Base-by-base conservation (phyloP, 352 stramenopile genomes). In the Phytophthora sojae region DNA sequence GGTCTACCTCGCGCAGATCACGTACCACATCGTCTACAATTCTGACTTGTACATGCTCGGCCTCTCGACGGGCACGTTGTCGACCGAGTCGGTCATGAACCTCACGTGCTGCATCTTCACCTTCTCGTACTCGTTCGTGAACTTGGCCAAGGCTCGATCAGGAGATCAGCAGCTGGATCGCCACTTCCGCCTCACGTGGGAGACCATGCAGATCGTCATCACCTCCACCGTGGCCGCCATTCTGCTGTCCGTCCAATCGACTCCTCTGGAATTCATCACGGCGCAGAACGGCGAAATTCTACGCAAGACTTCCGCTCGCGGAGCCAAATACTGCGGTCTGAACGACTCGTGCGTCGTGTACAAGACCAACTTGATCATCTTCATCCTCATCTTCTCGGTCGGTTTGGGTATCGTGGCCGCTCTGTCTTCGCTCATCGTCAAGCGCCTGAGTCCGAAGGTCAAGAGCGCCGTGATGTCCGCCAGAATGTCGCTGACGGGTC, bases 311-410 rank as follows among this genome's bases (percentile, higher is more conserved):
- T 69, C 65, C 0, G 47, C 55, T 30, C 37, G 49, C 3, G 66
- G 71, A 47, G 61, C 57, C 14, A 65, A 71, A 47, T 67, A 72
- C 57, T 78, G 67, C 47, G 57, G 69, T 0, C 61, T 78, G 17
- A 78, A 67, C 26, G 71, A 78, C 67, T 78, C 71, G 32, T 78
- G 71, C 42, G 54, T 78, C 42, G 66, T 78, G 15, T 78, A 65
- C 61, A 72, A 73, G 14, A 61, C 57, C 60, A 78, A 78, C 53
- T 49, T 77, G 32, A 69, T 64, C 1, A 50, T 75, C 7, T 69
- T 69, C 42, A 58, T 75, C 4, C 17, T 44, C 0, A 32, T 79
- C 5, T 67, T 71, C 37, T 74, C 71, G 1, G n/a, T 75, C 0
- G 61, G 29, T 14, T 42, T 79, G 29, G 67, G 61, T 4, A 29